Conservation (phyloP, 306 rosid genomes). For the Rubus parviflorus region DNA sequence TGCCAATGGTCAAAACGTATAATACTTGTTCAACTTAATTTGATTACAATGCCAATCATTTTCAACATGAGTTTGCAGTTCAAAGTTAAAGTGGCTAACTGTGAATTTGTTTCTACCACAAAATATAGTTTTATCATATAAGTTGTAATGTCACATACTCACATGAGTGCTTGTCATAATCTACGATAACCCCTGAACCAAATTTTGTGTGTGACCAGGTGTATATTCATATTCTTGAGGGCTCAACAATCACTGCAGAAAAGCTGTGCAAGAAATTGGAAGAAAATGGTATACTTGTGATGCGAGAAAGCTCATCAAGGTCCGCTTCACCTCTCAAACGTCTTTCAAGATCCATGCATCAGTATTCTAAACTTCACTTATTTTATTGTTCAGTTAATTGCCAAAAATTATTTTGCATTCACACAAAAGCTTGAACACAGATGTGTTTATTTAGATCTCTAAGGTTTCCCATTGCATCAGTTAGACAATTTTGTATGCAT, state of each 20-base stretch:
- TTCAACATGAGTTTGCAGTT: background rate
- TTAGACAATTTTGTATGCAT: background rate
- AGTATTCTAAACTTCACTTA: background rate
- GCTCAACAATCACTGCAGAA: constrained; percentile 46
- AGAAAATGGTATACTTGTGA: constrained; percentile 56
- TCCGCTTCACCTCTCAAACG: constrained; percentile 26
- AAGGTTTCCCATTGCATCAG: background rate
- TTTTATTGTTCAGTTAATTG: background rate
- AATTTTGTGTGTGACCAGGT: constrained; percentile 38
- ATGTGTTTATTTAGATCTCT: background rate
- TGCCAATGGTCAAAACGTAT: background rate
- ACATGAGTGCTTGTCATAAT: background rate
- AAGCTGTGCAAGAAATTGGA: constrained; percentile 52
- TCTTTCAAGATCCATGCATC: background rate
- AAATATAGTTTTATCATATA: background rate
- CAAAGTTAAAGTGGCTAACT: background rate
- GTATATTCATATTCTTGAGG: constrained; percentile 55
- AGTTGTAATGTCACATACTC: background rate
- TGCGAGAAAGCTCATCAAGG: constrained; percentile 63
- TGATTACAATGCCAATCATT: background rate
- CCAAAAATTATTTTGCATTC: background rate
- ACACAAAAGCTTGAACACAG: background rate
- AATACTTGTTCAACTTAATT: background rate
- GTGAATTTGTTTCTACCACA: background rate
- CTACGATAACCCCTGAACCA: background rate